Evolutionary conservation across 129 eudicot genomes (phyloP).

Genomic region (Artemisia argyi): DNA sequence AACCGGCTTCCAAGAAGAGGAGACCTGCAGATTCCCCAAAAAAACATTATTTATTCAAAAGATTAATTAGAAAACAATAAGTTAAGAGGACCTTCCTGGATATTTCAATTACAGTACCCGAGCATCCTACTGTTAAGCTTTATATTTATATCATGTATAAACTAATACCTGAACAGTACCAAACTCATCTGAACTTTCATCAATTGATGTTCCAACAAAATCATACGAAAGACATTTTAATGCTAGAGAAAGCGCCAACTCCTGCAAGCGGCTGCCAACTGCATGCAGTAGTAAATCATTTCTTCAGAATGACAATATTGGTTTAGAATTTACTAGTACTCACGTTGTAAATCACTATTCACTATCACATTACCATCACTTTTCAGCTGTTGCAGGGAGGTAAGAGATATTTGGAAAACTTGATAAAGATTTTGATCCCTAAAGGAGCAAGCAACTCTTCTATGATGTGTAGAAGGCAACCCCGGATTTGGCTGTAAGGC

Average conservation of each 20-base stretch:
- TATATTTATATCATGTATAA: slow-evolving; percentile 14
- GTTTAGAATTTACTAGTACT: background rate
- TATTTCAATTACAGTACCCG: background rate
- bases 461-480: slow-evolving; percentile 90
- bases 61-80: background rate
- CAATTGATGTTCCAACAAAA: slow-evolving; percentile 95
- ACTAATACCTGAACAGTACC: slow-evolving; percentile 92
- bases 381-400: slow-evolving; percentile 82
- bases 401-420: slow-evolving; percentile 86
- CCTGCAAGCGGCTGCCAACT: slow-evolving; percentile 77
- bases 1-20: slow-evolving; percentile 86
- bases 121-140: slow-evolving; percentile 6
- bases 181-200: slow-evolving; percentile 98
- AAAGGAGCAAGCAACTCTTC: slow-evolving; percentile 83
- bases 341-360: slow-evolving; percentile 2
- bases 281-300: slow-evolving; percentile 35
- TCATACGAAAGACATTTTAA: slow-evolving; percentile 90
- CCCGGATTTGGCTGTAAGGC: slow-evolving; percentile 85
- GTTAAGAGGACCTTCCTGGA: background rate
- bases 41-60: slow-evolving; percentile 14
- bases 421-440: slow-evolving; percentile 90
- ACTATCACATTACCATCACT: slow-evolving; percentile 62
- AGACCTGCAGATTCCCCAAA: slow-evolving; percentile 54
- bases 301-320: slow-evolving; percentile 1
- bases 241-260: slow-evolving; percentile 89